Evolutionary conservation across 495 filamentous ascomycete genomes (phyloP).

Genomic region (Lasiosphaeris hirsuta): DNA sequence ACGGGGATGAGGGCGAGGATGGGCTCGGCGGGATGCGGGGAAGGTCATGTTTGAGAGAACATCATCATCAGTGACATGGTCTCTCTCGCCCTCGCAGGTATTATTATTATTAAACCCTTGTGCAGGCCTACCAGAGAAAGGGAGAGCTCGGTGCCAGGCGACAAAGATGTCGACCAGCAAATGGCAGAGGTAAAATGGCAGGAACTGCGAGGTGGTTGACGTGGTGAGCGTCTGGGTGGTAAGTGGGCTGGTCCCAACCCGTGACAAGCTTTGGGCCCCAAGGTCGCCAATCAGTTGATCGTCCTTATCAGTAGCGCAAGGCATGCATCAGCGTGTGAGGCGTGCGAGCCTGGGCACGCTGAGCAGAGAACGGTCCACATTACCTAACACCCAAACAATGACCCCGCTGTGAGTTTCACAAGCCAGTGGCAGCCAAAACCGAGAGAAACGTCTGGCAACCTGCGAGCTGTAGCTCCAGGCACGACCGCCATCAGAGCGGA

Average conservation of each 20-base stretch:
- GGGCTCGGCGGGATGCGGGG: conserved; percentile 13
- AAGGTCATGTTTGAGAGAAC: conserved; percentile 27
- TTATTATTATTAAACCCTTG: not conserved
- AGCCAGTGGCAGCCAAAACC: too few relatives aligned
- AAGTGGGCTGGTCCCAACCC: conserved; percentile 17
- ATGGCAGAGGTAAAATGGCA: not conserved
- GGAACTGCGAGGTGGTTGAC: conserved; percentile 10
- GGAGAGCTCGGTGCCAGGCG: too few relatives aligned
- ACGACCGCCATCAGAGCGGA: too few relatives aligned
- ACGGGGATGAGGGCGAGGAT: not conserved
- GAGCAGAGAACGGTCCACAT: not conserved
- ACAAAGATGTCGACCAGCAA: not conserved
- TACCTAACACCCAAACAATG: too few relatives aligned
- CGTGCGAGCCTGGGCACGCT: conserved; percentile 10
- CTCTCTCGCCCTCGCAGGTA: not conserved
- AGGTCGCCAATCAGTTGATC: conserved; percentile 30
- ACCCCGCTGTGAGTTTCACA: too few relatives aligned
- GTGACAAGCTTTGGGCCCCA: conserved; percentile 27
- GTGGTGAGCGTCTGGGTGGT: conserved; percentile 9
- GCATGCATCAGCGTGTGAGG: conserved; percentile 7
- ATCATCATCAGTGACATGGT: conserved; percentile 17
- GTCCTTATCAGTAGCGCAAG: conserved; percentile 25
- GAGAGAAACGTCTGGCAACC: too few relatives aligned
- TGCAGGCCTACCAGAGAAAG: too few relatives aligned
- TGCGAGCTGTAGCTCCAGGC: too few relatives aligned